Percentiles rank a stretch among this genome's conserved stretches.
These are phyloP conservation scores for Penicillium aurantiogriseum DNA, from an alignment of 2,329 filamentous ascomycete species.

Conservation along the genomic window DNA sequence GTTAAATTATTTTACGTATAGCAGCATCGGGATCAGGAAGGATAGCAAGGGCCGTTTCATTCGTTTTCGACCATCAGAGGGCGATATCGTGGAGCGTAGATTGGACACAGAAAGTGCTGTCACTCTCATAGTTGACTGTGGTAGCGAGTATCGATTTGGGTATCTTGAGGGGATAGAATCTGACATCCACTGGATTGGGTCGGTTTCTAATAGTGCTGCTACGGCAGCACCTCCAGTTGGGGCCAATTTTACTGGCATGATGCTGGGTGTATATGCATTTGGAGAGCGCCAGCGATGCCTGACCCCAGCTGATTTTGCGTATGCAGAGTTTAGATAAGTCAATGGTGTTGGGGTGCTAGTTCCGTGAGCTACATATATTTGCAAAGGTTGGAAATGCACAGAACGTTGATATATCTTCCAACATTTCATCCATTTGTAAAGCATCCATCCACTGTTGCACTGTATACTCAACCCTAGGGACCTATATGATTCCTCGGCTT, in stretches of 20 bases:
- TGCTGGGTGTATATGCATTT: conserved; percentile 49
- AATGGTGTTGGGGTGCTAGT: neutral
- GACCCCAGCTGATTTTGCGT: conserved; percentile 44
- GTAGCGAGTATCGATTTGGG: conserved; percentile 31
- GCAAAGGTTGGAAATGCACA: neutral
- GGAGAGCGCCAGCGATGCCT: conserved; percentile 43
- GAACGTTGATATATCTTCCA: neutral
- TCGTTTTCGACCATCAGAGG: conserved; percentile 26
- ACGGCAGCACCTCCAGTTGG: conserved; percentile 41
- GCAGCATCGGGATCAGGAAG: conserved; percentile 42
- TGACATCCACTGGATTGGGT: conserved; percentile 27
- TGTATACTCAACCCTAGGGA: no score
- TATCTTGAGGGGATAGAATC: conserved; percentile 11
- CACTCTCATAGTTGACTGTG: conserved; percentile 32
- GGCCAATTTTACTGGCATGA: conserved; percentile 46
- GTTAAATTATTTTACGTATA: conserved; percentile 53
- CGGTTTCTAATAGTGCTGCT: conserved; percentile 34
- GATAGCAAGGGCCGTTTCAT: conserved; percentile 22
- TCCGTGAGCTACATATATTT: no score
- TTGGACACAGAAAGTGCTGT: conserved; percentile 21
- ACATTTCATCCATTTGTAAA: neutral
- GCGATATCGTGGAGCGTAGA: conserved; percentile 12
- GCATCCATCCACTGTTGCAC: no score
- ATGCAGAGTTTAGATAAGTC: conserved; percentile 25
- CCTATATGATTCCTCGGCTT: no score